Evolutionary conservation across 768 basidiomycete species (phyloP).

Genomic region (Xanthoconium stramineum): DNA sequence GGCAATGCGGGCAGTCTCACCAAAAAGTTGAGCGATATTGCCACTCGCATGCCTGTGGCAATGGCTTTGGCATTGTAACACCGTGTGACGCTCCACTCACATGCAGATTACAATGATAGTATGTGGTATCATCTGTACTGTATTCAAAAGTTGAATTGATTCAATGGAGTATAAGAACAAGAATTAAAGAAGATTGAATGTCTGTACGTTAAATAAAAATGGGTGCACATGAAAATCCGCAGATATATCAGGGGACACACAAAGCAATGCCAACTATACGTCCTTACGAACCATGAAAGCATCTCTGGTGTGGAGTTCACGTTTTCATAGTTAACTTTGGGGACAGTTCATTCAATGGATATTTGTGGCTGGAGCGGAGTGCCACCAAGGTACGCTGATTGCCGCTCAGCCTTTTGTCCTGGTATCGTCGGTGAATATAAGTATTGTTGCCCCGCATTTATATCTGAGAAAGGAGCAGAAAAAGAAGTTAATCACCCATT

Average conservation of each 20-base stretch:
- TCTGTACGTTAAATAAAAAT: slow-evolving; percentile 20
- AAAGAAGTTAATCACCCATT: slow-evolving; percentile 37
- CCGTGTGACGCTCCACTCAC: too few species aligned
- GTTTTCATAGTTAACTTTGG: not conserved
- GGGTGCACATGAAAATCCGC: slow-evolving; percentile 8
- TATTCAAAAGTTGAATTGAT: slow-evolving; percentile 1
- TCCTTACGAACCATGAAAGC: slow-evolving; percentile 2
- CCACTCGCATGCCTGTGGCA: too few species aligned
- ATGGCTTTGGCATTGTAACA: too few species aligned
- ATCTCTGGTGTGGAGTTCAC: slow-evolving; percentile 1
- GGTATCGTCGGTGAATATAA: slow-evolving; percentile 37
- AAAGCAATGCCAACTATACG: not conserved
- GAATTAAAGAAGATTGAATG: slow-evolving; percentile 16
- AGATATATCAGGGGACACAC: not conserved
- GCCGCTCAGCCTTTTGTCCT: slow-evolving; percentile 45
- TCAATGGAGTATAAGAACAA: slow-evolving; percentile 4
- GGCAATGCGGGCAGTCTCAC: too few species aligned
- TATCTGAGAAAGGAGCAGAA: slow-evolving; percentile 36
- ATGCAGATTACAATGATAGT: too few species aligned
- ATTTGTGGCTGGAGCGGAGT: slow-evolving; percentile 57
- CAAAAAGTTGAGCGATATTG: too few species aligned
- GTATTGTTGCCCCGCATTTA: slow-evolving; percentile 46
- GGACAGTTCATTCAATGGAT: slow-evolving; percentile 75
- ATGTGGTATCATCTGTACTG: not conserved
- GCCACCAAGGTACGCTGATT: slow-evolving; percentile 43